A percentile compares a stretch with the other conserved stretches of the same genome.
These are phyloP conservation scores for Platanthera guangdongensis DNA, from an alignment of 106 monocot species.

Conservation along the genomic window DNA sequence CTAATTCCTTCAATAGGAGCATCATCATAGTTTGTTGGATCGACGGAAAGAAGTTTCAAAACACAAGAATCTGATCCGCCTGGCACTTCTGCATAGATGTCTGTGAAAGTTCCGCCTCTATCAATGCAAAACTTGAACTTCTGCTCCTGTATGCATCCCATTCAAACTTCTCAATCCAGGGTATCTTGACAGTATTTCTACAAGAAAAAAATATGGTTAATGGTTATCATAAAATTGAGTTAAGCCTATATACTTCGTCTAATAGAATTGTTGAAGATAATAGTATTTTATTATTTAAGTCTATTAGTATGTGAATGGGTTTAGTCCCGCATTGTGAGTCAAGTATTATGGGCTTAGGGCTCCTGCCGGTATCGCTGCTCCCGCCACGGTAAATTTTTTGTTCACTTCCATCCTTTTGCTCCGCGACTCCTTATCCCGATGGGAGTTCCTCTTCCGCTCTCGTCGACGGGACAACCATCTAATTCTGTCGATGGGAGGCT, in stretches of 20 bases:
- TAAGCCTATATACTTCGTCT: neutral
- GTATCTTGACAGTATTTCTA: neutral
- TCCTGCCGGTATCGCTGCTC: too few relatives aligned
- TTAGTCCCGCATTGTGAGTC: too few relatives aligned
- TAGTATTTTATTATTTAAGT: too few relatives aligned
- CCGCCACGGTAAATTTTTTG: too few relatives aligned
- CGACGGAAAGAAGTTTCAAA: conserved; percentile 85
- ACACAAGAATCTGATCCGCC: conserved; percentile 50
- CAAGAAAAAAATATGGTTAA: neutral
- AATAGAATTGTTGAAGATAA: too few relatives aligned
- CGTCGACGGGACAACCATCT: too few relatives aligned
- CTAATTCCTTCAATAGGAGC: conserved; percentile 90
- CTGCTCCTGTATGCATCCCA: conserved; percentile 44
- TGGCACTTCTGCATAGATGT: conserved; percentile 87
- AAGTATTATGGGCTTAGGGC: too few relatives aligned
- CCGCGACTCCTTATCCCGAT: too few relatives aligned
- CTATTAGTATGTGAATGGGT: too few relatives aligned
- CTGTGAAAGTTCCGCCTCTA: conserved; percentile 95
- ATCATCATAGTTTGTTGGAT: conserved; percentile 88
- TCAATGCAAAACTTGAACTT: conserved; percentile 93
- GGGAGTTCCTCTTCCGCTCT: too few relatives aligned
- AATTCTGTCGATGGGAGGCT: too few relatives aligned
- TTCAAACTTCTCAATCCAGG: conserved; percentile 8
- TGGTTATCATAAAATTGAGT: neutral
- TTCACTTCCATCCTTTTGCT: too few relatives aligned